A percentile compares a stretch with the other conserved stretches of the same genome.
These are phyloP conservation scores for Mrakia hoshinonis DNA, from an alignment of 768 basidiomycete species.

Conservation along the genomic window DNA sequence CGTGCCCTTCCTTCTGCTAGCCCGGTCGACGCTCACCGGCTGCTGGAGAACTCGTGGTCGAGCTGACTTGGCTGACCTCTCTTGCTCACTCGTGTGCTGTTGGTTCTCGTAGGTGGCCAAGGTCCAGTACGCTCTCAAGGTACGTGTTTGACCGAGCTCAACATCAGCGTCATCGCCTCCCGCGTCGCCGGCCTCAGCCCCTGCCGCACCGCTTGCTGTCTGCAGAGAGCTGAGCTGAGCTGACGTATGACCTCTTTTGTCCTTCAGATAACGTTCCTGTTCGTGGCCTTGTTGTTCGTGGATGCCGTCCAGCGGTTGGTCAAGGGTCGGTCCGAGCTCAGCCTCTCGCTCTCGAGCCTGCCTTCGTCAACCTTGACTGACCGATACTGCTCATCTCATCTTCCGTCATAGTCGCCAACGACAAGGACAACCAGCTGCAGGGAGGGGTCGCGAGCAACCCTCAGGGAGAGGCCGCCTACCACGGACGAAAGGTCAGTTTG, in stretches of 20 bases:
- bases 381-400: too few species aligned
- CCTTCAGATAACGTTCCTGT: slow-evolving; percentile 42
- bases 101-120: slow-evolving; percentile 27
- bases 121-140: slow-evolving; percentile 34
- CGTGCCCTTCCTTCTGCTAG: neutral
- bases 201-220: neutral
- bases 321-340: too few species aligned
- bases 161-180: neutral
- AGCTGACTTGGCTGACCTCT: neutral
- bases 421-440: slow-evolving; percentile 27
- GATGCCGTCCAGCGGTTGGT: slow-evolving; percentile 93
- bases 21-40: neutral
- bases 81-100: neutral
- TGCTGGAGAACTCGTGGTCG: neutral
- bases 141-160: slow-evolving; percentile 24
- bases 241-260: neutral
- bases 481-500: slow-evolving; percentile 20
- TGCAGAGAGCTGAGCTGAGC: neutral
- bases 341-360: too few species aligned
- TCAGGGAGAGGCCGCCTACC: slow-evolving; percentile 17
- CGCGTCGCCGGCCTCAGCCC: neutral
- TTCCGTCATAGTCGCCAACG: slow-evolving; percentile 51
- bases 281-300: slow-evolving; percentile 74
- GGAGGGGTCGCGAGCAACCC: slow-evolving; percentile 13
- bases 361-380: too few species aligned